Percentiles rank a stretch among this genome's conserved stretches.
Conservation (phyloP, 495 filamentous ascomycete genomes). For the Sordaria brevicollis region DNA sequence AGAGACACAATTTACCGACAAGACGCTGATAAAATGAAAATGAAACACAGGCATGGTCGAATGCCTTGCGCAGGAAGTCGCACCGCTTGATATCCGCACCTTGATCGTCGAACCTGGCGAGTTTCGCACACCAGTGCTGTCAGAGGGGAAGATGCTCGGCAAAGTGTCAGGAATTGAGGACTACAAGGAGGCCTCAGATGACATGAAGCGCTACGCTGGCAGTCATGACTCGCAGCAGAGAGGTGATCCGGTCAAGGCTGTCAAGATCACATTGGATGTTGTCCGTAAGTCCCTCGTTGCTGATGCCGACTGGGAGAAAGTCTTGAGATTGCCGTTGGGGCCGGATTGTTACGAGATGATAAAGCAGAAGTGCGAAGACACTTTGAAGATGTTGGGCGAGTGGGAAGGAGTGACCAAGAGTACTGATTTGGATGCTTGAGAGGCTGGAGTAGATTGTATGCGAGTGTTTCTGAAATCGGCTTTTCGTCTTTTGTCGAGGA, state of each 20-base stretch:
- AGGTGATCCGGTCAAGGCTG: constrained; percentile 11
- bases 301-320: too few species aligned
- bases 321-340: constrained; percentile 4
- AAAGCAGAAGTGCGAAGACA: constrained; percentile 10
- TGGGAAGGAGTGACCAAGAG: constrained; percentile 11
- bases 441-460: background rate
- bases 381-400: constrained; percentile 1
- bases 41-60: constrained; percentile 12
- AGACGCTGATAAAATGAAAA: background rate
- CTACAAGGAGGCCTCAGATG: constrained; percentile 6
- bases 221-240: background rate
- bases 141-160: background rate
- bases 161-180: constrained; percentile 5
- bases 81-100: constrained; percentile 5
- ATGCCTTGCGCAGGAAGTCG: constrained; percentile 9
- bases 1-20: too few species aligned
- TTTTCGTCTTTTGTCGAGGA: background rate
- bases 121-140: constrained; percentile 9
- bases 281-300: too few species aligned
- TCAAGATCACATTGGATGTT: constrained; percentile 9
- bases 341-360: constrained; percentile 2
- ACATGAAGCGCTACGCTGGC: background rate
- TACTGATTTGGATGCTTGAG: background rate
- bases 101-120: constrained; percentile 14
- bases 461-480: background rate